Base-by-base conservation (phyloP, 2,329 filamentous ascomycete species). In the Akanthomyces dipterigenus region DNA sequence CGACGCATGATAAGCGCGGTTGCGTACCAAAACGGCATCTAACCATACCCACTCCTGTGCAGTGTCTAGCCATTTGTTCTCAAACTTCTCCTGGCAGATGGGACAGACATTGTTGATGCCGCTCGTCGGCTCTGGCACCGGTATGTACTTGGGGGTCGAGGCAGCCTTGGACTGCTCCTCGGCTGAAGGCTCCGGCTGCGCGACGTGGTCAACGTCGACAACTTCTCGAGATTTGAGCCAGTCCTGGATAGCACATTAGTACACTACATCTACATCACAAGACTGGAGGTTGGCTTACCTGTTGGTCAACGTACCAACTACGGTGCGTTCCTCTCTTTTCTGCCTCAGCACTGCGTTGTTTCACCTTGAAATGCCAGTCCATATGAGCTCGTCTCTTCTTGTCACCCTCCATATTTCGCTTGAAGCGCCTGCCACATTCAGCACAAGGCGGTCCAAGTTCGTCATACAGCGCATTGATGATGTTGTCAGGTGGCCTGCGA, bases 301-400 rank as follows among this genome's bases (percentile, higher is more conserved):
- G 82, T 77, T 96, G 90, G 69, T 96, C 91, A 54, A 96, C 87
- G 72, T 96, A 97, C 91, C 92, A 98, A 73, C 91, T 96, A 38
- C 95, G 88, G 70, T 96, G 93, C 68, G 96, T 90, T 36, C 90
- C 92, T 64, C 91, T 85, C 72, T 91, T 93, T 70, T 91, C 87
- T 16, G 90, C 88, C 67, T 98, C 93, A 3, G 87, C 87, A 75
- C 96, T 91, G 50, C 92, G 88, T 69, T 93, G 89, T 70, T 97
- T 93, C 26, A 93, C 93, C 61, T 89, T 88, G 77, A 99, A 99
- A 75, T 99, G 95, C 95, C 95, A 99, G 75, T 99, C 95, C 80
- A 99, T 88, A 72, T 99, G 95, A 3, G 88, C 86, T 26, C 88
- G 90, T 77, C 98, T 98, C 78, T 89, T 90, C 71, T 88, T 87